A percentile compares a stretch with the other conserved stretches of the same genome.
Evolutionary conservation across 192 early-diverging fungal genomes (phyloP).

Genomic region (Chytriomyces confervae): DNA sequence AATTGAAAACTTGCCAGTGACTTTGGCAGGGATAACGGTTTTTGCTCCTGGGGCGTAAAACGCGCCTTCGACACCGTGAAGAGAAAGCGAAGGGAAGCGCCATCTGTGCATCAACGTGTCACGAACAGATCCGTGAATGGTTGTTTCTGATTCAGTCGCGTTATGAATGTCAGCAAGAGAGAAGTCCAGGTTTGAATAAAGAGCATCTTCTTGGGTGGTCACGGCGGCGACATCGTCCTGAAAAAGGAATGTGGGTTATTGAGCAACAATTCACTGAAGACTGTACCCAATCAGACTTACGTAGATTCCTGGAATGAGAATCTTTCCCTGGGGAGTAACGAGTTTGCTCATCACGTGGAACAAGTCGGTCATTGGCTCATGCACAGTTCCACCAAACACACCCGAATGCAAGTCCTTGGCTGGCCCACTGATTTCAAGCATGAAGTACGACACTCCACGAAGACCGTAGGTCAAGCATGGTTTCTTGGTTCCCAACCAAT

Average conservation of each 20-base stretch:
- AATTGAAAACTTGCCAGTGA: constrained; percentile 98
- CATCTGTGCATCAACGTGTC: constrained; percentile 85
- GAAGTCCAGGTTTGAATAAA: constrained; percentile 88
- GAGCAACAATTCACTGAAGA: background rate
- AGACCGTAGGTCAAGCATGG: constrained; percentile 98
- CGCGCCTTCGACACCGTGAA: constrained; percentile 98
- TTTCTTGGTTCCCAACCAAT: constrained; percentile 93
- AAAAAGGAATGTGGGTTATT: background rate
- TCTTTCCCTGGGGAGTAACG: constrained; percentile 83
- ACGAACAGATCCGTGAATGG: constrained; percentile 77
- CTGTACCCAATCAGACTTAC: constrained; percentile 19
- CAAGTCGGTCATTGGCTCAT: constrained; percentile 99
- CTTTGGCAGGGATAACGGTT: constrained; percentile 95
- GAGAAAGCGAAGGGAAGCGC: constrained; percentile 93
- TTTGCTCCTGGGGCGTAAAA: constrained; percentile 93
- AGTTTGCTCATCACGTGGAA: constrained; percentile 81
- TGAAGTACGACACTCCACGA: constrained; percentile 77
- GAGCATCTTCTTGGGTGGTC: constrained; percentile 76
- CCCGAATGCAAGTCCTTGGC: constrained; percentile 95
- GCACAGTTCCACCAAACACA: constrained; percentile 84
- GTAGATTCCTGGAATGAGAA: constrained; percentile 87
- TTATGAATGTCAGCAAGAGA: constrained; percentile 76
- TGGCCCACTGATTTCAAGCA: constrained; percentile 74
- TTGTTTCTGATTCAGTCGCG: constrained; percentile 75
- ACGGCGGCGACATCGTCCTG: constrained; percentile 88